phyloP scores from a whole-genome alignment of 2,329 filamentous ascomycete species.

The Zopfia rhizophila region DNA sequence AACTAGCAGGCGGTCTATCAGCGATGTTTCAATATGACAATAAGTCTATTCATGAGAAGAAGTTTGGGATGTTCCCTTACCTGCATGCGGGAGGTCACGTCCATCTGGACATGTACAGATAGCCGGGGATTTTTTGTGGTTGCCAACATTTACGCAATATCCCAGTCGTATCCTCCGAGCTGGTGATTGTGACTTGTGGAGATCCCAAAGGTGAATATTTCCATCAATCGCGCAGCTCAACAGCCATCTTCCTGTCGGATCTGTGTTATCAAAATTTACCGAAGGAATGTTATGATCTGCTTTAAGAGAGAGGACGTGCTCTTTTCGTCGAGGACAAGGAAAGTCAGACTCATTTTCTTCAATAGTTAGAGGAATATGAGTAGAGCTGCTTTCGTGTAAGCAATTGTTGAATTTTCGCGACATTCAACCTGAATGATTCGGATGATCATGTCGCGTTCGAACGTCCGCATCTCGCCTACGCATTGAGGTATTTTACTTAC shows the following conservation, averaged over 20 bases:
- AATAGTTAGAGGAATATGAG: slow-evolving; percentile 6
- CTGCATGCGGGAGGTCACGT: slow-evolving; percentile 29
- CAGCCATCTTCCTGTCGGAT: slow-evolving; percentile 66
- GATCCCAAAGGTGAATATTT: slow-evolving; percentile 60
- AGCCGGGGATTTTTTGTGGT: slow-evolving; percentile 19
- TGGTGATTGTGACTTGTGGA: slow-evolving; percentile 32
- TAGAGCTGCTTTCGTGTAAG: slow-evolving; percentile 9
- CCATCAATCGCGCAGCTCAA: slow-evolving; percentile 67
- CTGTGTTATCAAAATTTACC: slow-evolving; percentile 68
- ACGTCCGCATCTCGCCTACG: too few species aligned
- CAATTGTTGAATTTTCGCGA: background rate
- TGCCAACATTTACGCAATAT: slow-evolving; percentile 30
- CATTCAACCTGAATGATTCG: background rate
- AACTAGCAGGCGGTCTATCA: too few species aligned
- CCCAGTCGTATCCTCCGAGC: slow-evolving; percentile 35
- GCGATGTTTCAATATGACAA: too few species aligned
- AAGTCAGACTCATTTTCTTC: slow-evolving; percentile 34
- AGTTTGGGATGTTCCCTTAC: too few species aligned
- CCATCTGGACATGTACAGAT: slow-evolving; percentile 25
- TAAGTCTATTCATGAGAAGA: too few species aligned
- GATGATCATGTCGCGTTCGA: too few species aligned
- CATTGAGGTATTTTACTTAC: background rate
- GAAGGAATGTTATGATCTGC: slow-evolving; percentile 64
- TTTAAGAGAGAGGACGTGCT: slow-evolving; percentile 33
- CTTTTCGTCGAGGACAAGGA: slow-evolving; percentile 36